Percentiles rank a stretch among this genome's conserved stretches.
These are phyloP conservation scores for Pseudogymnoascus sp. DNA, from an alignment of 2,329 filamentous ascomycete genomes.

Conservation along the genomic window DNA sequence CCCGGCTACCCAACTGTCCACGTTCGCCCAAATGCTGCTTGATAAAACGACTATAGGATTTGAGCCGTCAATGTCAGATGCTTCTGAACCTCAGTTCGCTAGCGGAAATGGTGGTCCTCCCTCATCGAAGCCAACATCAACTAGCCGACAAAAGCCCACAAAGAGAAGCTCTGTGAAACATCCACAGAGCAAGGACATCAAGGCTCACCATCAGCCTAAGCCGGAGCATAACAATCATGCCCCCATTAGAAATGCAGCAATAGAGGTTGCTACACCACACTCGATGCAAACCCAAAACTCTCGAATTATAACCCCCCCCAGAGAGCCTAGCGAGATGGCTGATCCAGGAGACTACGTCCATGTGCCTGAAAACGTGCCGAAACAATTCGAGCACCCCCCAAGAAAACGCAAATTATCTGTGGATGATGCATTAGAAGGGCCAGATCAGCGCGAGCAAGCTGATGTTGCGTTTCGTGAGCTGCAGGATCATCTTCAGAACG, in stretches of 20 bases:
- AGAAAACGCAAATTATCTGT: constrained; percentile 44
- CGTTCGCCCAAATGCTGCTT: constrained; percentile 27
- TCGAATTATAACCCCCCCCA: background rate
- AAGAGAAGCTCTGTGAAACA: constrained; percentile 3
- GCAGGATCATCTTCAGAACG: constrained; percentile 56
- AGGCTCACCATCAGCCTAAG: background rate
- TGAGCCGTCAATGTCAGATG: constrained; percentile 19
- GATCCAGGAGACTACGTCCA: too few relatives aligned
- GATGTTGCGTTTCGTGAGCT: constrained; percentile 65
- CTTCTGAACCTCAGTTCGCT: constrained; percentile 14
- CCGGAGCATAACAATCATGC: background rate
- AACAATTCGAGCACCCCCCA: constrained; percentile 20
- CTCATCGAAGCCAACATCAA: background rate
- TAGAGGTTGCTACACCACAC: background rate
- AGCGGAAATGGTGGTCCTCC: background rate
- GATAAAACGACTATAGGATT: constrained; percentile 26
- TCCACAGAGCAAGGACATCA: background rate
- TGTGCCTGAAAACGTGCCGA: too few relatives aligned
- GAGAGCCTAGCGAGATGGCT: constrained; percentile 5
- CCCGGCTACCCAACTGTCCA: constrained; percentile 22
- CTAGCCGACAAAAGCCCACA: background rate
- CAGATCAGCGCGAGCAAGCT: constrained; percentile 75
- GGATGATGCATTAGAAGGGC: constrained; percentile 41
- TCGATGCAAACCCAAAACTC: background rate
- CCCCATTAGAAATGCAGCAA: background rate